Conservation (phyloP, 495 filamentous ascomycete species). For the Aspergillus asperescens region DNA sequence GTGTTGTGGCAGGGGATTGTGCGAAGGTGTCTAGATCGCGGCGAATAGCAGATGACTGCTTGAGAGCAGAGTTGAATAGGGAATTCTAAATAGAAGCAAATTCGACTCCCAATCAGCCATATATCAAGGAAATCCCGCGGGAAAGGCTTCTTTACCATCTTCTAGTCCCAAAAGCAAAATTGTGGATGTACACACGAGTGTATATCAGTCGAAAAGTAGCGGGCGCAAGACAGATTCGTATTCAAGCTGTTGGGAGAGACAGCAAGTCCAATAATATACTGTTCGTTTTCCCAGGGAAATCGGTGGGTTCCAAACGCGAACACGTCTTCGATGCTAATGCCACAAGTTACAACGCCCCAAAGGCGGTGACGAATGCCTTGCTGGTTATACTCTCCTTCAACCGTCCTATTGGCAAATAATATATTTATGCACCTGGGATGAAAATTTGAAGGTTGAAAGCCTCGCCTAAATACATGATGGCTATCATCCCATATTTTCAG, state of each 20-base stretch:
- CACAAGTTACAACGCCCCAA: too few relatives aligned
- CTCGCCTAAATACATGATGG: too few relatives aligned
- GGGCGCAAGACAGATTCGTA: not conserved
- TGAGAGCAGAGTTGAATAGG: slow-evolving; percentile 91
- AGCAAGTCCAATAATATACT: not conserved
- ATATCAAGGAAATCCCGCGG: not conserved
- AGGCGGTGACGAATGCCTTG: too few relatives aligned
- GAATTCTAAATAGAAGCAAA: slow-evolving; percentile 56
- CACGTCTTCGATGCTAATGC: too few relatives aligned
- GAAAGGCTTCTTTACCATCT: slow-evolving; percentile 17
- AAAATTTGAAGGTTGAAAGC: too few relatives aligned
- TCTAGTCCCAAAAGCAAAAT: too few relatives aligned
- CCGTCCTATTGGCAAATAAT: too few relatives aligned
- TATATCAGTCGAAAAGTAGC: not conserved
- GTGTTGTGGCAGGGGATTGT: slow-evolving; percentile 54
- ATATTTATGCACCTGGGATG: too few relatives aligned
- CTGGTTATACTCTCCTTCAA: too few relatives aligned
- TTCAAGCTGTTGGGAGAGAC: not conserved
- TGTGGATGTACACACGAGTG: not conserved
- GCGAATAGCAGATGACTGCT: slow-evolving; percentile 83
- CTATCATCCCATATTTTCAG: too few relatives aligned
- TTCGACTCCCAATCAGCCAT: not conserved
- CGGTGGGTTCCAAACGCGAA: too few relatives aligned
- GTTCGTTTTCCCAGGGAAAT: not conserved
- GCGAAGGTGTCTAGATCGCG: slow-evolving; percentile 74